These are phyloP conservation scores for Kodamaea neixiangensis DNA, from an alignment of 805 yeast genomes.

Conservation along the genomic window DNA sequence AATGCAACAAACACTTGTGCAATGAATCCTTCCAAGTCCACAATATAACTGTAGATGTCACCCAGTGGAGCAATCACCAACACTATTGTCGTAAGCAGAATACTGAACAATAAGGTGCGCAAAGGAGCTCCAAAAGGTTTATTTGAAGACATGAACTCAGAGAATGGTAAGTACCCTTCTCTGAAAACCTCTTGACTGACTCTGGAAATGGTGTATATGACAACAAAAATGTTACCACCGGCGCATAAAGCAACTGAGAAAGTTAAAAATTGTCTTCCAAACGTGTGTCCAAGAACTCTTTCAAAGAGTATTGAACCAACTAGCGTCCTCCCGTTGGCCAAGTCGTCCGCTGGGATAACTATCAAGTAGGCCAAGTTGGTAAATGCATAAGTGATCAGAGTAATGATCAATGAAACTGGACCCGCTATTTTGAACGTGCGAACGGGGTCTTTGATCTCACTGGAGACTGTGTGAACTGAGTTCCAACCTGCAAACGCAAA, in stretches of 20 bases:
- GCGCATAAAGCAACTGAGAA: conserved; percentile 61
- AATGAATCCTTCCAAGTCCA: conserved; percentile 55
- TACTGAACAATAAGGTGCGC: conserved; percentile 48
- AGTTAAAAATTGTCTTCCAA: conserved; percentile 58
- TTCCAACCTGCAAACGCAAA: conserved; percentile 69
- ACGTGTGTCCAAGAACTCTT: conserved; percentile 51
- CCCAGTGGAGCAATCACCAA: conserved; percentile 46
- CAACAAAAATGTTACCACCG: conserved; percentile 64
- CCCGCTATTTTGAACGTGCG: conserved; percentile 63
- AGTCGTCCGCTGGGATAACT: conserved; percentile 54
- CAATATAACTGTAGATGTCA: conserved; percentile 52
- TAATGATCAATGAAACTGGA: conserved; percentile 50
- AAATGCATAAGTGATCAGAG: conserved; percentile 50
- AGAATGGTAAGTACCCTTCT: conserved; percentile 61
- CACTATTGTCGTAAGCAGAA: conserved; percentile 41
- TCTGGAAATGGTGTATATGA: conserved; percentile 57
- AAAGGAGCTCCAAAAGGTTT: conserved; percentile 60
- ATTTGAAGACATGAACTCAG: conserved; percentile 53
- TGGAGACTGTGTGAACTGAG: conserved; percentile 58
- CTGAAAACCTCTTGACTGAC: conserved; percentile 66
- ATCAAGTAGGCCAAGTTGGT: conserved; percentile 59
- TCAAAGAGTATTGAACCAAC: conserved; percentile 61
- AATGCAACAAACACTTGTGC: conserved; percentile 50
- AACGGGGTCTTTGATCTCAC: conserved; percentile 61
- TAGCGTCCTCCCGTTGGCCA: conserved; percentile 55